Evolutionary conservation across 345 rosid genomes (phyloP).

Genomic region (Syzygium grande): DNA sequence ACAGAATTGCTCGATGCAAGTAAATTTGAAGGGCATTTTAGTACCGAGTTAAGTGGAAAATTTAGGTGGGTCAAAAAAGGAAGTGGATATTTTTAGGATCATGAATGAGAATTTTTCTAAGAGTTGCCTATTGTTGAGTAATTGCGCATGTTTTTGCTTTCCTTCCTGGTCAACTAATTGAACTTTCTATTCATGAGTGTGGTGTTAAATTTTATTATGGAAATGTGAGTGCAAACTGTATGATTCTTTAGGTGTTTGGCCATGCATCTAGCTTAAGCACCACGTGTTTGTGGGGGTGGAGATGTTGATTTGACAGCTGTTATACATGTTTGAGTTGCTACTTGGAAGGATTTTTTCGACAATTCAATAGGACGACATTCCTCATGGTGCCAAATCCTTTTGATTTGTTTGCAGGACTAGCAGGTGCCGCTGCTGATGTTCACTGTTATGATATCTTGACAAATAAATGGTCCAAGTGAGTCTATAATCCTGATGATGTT

Average conservation of each 20-base stretch:
- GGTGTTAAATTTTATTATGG: neutral
- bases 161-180: neutral
- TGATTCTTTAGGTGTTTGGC: neutral
- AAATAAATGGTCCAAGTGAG: slow-evolving; percentile 58
- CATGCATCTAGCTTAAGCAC: neutral
- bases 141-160: neutral
- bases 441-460: slow-evolving; percentile 43
- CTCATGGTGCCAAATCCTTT: neutral
- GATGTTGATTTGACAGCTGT: neutral
- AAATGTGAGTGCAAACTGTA: neutral
- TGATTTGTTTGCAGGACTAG: slow-evolving; percentile 29
- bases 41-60: neutral
- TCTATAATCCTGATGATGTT: neutral
- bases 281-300: neutral
- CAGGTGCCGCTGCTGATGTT: slow-evolving; percentile 51
- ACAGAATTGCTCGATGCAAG: neutral
- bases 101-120: neutral
- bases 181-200: neutral
- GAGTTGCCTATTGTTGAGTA: neutral
- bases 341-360: neutral
- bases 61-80: neutral
- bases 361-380: neutral
- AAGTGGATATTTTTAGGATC: neutral
- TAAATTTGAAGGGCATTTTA: neutral
- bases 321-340: neutral